Evolutionary conservation across 805 yeast species (phyloP), one percentile per base, ranked within the genome.

Genomic region (Danielia oregonensis): DNA sequence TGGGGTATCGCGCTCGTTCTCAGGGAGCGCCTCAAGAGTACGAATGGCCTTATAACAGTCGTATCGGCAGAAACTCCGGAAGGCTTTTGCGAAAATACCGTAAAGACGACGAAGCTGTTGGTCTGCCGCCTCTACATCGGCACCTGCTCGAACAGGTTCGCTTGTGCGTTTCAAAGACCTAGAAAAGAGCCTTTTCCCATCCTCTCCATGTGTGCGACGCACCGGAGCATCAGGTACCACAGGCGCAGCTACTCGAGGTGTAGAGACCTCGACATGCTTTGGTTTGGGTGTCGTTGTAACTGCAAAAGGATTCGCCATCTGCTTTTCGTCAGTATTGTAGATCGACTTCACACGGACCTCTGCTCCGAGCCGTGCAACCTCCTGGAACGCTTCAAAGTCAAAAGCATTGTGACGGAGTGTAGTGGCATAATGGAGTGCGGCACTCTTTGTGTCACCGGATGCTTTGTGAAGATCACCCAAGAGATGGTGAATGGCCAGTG

Each of bases 351-450:
- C 77, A 38, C 78, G 76, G 13, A 87, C 70, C 38, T 74, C 74
- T 13, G 82, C 86, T 9, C 95, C 93, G 61, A 82, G 63, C 30
- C 70, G 68, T 48, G 87, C 78, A 30, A 93, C 63, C 27, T 81
- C 80, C 44, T 81, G 86, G 43, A 86, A 79, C 0, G 96, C 87
- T 52, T 87, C 96, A 75, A 93, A 87, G 26, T 87, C 70, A 52
- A 69, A 86, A 12, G 95, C 96, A 53, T 93, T 85, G 43, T 70
- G 60, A 39, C 78, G 76, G 37, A 87, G 67, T 1, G 91, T 86
- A 44, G 73, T 76, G 0, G 86, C 72, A 54, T 81, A 85, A 49
- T 78, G 74, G 30, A 81, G 60, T 0, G 83, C 72, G 37, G 93
- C 79, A 37, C 80, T 78, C 44, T 78, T 74, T 4, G 65, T 52